Conservation (phyloP, 805 yeast genomes). For the Brettanomyces bruxellensis region DNA sequence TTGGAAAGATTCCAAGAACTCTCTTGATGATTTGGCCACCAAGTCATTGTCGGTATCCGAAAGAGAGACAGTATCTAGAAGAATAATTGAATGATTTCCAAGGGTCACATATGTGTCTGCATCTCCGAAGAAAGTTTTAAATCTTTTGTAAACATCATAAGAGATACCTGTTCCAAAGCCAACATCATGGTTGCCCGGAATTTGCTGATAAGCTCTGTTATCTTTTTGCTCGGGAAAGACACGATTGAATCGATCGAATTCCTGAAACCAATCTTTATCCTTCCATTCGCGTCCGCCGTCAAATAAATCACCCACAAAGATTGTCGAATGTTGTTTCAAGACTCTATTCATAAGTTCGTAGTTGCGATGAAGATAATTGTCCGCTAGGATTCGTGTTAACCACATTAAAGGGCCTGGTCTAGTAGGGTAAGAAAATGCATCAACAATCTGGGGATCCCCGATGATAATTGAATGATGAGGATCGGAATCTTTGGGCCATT, state of each 20-base stretch:
- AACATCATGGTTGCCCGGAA: conserved; percentile 95
- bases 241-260: conserved; percentile 54
- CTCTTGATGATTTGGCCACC: conserved; percentile 37
- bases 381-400: conserved; percentile 55
- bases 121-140: conserved; percentile 65
- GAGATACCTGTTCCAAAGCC: conserved; percentile 79
- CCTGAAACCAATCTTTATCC: conserved; percentile 52
- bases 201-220: conserved; percentile 30
- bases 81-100: conserved; percentile 66
- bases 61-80: conserved; percentile 77
- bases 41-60: conserved; percentile 45
- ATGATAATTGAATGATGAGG: conserved; percentile 33
- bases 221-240: conserved; percentile 39
- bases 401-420: conserved; percentile 33
- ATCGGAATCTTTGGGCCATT: conserved; percentile 31
- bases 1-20: conserved; percentile 37
- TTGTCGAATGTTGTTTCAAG: conserved; percentile 64
- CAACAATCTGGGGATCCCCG: conserved; percentile 95
- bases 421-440: conserved; percentile 80
- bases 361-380: conserved; percentile 73
- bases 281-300: conserved; percentile 93
- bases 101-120: conserved; percentile 44
- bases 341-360: conserved; percentile 46
- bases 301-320: conserved; percentile 85
- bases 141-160: conserved; percentile 48